These are phyloP conservation scores for Tulasnella sp. DNA, from an alignment of 768 basidiomycete genomes.

Conservation along the genomic window DNA sequence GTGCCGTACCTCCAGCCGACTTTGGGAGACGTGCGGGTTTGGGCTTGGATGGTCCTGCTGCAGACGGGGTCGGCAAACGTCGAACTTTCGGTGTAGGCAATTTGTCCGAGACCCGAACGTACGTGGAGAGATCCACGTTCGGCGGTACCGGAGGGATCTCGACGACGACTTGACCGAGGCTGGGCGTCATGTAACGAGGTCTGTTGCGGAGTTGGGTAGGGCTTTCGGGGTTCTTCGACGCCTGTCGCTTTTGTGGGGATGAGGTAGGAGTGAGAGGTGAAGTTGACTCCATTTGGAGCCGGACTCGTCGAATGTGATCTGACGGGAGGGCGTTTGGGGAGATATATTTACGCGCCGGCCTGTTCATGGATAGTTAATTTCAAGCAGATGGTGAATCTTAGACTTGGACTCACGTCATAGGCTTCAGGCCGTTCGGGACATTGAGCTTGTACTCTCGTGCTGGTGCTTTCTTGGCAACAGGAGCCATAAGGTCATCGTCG, in stretches of 20 bases:
- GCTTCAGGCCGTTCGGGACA: not conserved
- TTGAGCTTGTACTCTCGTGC: not conserved
- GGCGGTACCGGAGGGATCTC: not conserved
- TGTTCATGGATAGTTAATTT: not conserved
- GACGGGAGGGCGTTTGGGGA: not conserved
- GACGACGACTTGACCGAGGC: not conserved
- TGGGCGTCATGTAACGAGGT: not conserved
- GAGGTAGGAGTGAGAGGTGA: conserved; percentile 1
- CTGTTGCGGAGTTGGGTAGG: not conserved
- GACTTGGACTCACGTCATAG: not conserved
- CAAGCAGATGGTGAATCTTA: not conserved
- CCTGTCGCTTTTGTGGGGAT: too few relatives aligned
- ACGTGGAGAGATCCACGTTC: not conserved
- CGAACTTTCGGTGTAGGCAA: not conserved
- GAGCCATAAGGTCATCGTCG: not conserved
- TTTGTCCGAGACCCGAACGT: not conserved
- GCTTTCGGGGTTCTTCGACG: not conserved
- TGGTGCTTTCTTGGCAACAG: not conserved
- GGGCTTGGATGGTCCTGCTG: not conserved
- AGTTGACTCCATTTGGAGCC: not conserved
- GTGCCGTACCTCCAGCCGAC: not conserved
- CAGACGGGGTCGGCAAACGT: not conserved
- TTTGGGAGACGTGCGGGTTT: not conserved
- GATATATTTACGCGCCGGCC: not conserved
- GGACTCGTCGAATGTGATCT: not conserved